A percentile compares a stretch with the other conserved stretches of the same genome.
phyloP scores from a whole-genome alignment of 2,329 filamentous ascomycete genomes.

The Hansfordia pulvinata region DNA sequence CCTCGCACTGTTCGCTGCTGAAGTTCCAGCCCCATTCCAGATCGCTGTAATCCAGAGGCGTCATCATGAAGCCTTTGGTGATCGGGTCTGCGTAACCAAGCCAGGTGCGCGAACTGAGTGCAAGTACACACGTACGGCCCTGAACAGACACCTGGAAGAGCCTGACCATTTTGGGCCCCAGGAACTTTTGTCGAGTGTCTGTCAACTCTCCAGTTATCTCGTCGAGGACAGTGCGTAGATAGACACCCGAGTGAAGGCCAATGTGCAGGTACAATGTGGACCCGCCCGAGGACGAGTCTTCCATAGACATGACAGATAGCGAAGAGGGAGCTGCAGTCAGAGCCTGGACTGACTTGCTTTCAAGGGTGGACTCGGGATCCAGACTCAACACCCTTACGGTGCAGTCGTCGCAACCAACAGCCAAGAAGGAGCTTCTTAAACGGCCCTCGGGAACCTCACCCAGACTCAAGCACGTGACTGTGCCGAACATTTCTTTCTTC shows the following conservation, averaged over 20 bases:
- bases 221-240: conserved; percentile 86
- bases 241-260: conserved; percentile 87
- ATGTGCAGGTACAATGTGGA: conserved; percentile 91
- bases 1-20: conserved; percentile 82
- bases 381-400: conserved; percentile 88
- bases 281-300: conserved; percentile 80
- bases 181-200: conserved; percentile 86
- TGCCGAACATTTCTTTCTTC: conserved; percentile 87
- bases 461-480: conserved; percentile 86
- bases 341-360: conserved; percentile 90
- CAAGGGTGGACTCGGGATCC: conserved; percentile 78
- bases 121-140: conserved; percentile 72
- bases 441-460: conserved; percentile 87
- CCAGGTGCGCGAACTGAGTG: conserved; percentile 89
- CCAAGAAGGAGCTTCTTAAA: conserved; percentile 79
- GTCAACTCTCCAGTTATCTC: conserved; percentile 92
- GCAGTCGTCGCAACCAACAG: conserved; percentile 92
- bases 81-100: conserved; percentile 84
- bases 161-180: conserved; percentile 81
- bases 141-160: conserved; percentile 86
- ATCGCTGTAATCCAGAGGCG: conserved; percentile 75
- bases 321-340: conserved; percentile 82
- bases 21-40: conserved; percentile 96
- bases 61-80: conserved; percentile 80
- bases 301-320: conserved; percentile 87